Base-by-base conservation (phyloP, 345 rosid species). In the Sisymbrium irio region DNA sequence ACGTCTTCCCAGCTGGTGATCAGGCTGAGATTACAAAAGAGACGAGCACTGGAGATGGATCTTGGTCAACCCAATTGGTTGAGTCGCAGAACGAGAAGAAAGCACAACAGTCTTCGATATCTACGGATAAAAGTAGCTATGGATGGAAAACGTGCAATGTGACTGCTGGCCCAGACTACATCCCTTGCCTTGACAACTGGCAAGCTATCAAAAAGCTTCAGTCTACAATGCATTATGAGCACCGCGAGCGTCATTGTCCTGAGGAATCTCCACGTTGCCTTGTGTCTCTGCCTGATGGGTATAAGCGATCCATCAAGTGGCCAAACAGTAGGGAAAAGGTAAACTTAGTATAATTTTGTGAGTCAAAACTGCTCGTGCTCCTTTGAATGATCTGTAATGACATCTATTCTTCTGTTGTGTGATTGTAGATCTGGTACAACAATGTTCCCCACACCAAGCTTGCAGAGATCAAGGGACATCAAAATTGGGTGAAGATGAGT, bases 371-470 rank as follows among this genome's bases (percentile, higher is more conserved):
- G 51, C 60, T 58, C 47, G 25, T 27, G 10, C 54, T 39, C 13
- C 19, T 60, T 50, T 59, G 25, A 39, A 39, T 4, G 45, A 53
- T 56, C 10, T 62, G 35, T 46, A 60, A 5, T 57, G 46, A 69
- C 53, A 78, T 36, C 47, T 30, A 12, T 46, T 62, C 10, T 65
- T 25, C 15, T 62, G 13, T 65, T 64, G 60, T 65, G 61, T 37
- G 27, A 74, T 55, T 6, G 66, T 40, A 74, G 68, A 71, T 70
- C 54, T 62, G 65, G 46, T 65, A 51, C 67, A 72, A 72, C 45
- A 95, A 95, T 47, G 96, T 92, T 74, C 99, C 99, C 32, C 97
- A 95, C 78, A 87, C 93, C 53, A 88, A 92, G 81, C 96, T 95
- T 65, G 97, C 92, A 5, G 72, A 76, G 74, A 10, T 83, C 58